Evolutionary conservation across 1,284 basidiomycete genomes (phyloP).

Genomic region (Xerocomus nothofagi): DNA sequence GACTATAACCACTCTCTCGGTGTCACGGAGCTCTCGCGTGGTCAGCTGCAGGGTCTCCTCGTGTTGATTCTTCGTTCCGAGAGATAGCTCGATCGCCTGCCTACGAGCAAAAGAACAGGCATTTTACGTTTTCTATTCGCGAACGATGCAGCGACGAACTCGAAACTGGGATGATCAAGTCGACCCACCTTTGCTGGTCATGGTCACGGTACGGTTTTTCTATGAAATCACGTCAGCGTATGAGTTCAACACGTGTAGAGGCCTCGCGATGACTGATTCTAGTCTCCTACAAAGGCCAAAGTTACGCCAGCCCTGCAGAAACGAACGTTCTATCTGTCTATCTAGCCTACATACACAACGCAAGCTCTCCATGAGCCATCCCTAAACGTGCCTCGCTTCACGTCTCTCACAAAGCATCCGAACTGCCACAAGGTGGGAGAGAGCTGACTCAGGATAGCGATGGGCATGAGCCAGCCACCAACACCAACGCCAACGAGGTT

Average conservation of each 20-base stretch:
- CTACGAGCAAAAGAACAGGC: background rate
- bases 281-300: background rate
- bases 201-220: background rate
- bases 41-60: constrained; percentile 25
- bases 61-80: constrained; percentile 17
- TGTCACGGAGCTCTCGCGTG: constrained; percentile 29
- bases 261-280: constrained; percentile 3
- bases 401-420: background rate
- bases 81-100: constrained; percentile 13
- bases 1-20: constrained; percentile 17
- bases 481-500: constrained; percentile 16
- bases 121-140: constrained; percentile 23
- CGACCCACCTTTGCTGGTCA: background rate
- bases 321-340: constrained; percentile 21
- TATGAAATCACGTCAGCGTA: constrained; percentile 19
- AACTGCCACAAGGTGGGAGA: background rate
- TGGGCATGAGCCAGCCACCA: constrained; percentile 7
- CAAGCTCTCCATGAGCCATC: constrained; percentile 5
- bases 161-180: background rate
- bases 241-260: constrained; percentile 23
- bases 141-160: background rate
- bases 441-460: constrained; percentile 6
- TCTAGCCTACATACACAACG: constrained; percentile 14
- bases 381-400: constrained; percentile 1
- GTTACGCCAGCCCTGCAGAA: constrained; percentile 8